These are phyloP conservation scores for Ceratocystis variospora DNA, from an alignment of 2,329 filamentous ascomycete species.

Conservation along the genomic window DNA sequence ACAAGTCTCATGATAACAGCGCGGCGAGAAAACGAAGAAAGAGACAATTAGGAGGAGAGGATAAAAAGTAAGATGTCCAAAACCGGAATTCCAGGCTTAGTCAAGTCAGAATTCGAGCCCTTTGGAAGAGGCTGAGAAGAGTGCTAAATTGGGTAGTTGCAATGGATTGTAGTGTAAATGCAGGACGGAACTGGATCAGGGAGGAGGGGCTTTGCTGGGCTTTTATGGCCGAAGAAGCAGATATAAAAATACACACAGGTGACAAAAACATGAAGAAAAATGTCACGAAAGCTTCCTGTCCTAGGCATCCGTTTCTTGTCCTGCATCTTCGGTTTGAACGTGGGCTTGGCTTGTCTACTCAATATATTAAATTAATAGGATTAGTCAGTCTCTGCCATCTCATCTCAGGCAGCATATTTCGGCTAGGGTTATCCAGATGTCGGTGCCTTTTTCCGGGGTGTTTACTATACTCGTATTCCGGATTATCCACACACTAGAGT, in stretches of 20 bases:
- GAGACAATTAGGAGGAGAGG: not conserved
- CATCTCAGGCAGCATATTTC: not conserved
- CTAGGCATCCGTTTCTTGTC: no score
- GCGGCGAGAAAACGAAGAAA: not conserved
- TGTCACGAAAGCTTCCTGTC: no score
- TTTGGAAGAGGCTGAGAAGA: not conserved
- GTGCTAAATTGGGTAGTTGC: not conserved
- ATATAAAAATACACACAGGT: not conserved
- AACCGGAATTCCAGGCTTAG: not conserved
- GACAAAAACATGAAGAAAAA: not conserved
- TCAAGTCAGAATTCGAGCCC: constrained; percentile 1
- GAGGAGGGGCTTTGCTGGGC: not conserved
- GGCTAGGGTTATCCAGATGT: not conserved
- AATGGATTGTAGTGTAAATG: not conserved
- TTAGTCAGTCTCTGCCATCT: not conserved
- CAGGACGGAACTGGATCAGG: not conserved
- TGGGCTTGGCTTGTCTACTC: no score
- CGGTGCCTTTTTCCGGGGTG: not conserved
- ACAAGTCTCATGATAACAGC: not conserved
- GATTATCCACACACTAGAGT: not conserved
- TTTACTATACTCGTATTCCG: not conserved
- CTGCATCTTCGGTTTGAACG: no score
- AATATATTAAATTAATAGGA: not conserved
- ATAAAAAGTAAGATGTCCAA: not conserved
- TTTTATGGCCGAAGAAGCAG: not conserved